Evolutionary conservation across 176 grass and related monocot species (phyloP), one percentile per base, ranked within the genome.

Genomic region (Rhynchospora breviuscula): DNA sequence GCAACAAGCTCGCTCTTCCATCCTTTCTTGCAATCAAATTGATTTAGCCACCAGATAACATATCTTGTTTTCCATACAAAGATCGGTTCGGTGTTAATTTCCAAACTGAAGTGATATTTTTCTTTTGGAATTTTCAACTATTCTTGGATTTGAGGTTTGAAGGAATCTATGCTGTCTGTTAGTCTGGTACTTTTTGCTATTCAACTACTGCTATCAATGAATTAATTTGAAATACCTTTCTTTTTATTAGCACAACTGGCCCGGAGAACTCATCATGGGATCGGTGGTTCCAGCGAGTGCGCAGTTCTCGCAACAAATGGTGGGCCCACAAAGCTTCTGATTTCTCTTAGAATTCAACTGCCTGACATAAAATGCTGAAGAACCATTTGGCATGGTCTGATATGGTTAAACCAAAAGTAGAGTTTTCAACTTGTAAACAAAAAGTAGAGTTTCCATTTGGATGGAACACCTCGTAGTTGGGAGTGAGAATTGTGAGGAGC

Each of bases 201-300:
- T 70, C 35, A 8, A 45, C 67, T n/a, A 44, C 67, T 31, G 12
- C 47, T 54, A 77, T 56, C 11, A 31, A 77, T 77, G 47, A 13
- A 21, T 46, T 45, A 70, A 19, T 44, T 44, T 56, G 73, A 44
- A 46, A 69, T 72, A 1, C 66, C 1, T 7, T 0, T 19, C 6
- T 5, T 81, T 68, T 84, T 87, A 63, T 53, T 90, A 99, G 96
- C 65, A 95, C 91, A 15, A 91, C 84, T 53, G 93, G 92, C 67
- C 95, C 95, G 4, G 92, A 98, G 76, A 89, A 93, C 79, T 63
- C 88, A 84, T 91, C 95, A 7, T 98, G 95, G 95, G 87, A 98
- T 54, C 90, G 95, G 33, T 98, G 95, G 95, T 98, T 98, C 76
- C 90, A 95, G 71, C 89, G 90, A 18, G 92, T 94, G 15, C 92